Conservation (phyloP, 2,329 filamentous ascomycete species). For the Westerdykella sp. region DNA sequence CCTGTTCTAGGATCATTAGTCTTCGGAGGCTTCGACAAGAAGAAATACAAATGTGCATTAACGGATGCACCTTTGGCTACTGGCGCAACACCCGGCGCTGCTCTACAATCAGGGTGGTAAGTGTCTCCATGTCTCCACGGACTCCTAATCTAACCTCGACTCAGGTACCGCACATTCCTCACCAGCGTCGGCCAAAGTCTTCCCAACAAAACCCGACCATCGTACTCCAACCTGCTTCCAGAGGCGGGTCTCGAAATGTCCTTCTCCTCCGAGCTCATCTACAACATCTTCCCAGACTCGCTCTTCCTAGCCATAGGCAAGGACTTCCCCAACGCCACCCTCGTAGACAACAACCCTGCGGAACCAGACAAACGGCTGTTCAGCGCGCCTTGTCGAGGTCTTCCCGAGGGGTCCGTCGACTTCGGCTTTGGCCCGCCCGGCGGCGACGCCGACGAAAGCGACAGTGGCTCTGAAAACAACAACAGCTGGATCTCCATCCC, state of each 20-base stretch:
- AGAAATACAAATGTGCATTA: constrained; percentile 2
- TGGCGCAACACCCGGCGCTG: too few species aligned
- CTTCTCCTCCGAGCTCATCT: neutral
- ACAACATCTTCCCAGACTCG: neutral
- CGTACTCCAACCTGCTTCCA: neutral
- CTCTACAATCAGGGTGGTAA: too few species aligned
- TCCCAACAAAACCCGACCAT: neutral
- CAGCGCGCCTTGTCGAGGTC: constrained; percentile 1
- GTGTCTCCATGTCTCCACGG: too few species aligned
- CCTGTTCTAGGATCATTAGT: neutral
- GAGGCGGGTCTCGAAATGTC: neutral
- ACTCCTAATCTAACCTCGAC: neutral
- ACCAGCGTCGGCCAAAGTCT: neutral
- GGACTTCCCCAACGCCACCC: constrained; percentile 1
- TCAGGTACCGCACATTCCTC: neutral
- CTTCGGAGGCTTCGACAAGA: constrained; percentile 1
- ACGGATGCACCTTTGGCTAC: too few species aligned
- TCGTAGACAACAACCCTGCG: neutral
- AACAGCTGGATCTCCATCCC: too few species aligned
- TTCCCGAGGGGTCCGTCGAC: constrained; percentile 1
- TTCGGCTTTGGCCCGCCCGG: neutral
- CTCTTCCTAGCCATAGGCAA: constrained; percentile 1
- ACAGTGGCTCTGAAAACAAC: too few species aligned
- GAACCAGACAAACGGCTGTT: neutral
- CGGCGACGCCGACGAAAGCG: neutral